Base-by-base conservation (phyloP, 768 basidiomycete species). In the Leccinum pellstonianum region DNA sequence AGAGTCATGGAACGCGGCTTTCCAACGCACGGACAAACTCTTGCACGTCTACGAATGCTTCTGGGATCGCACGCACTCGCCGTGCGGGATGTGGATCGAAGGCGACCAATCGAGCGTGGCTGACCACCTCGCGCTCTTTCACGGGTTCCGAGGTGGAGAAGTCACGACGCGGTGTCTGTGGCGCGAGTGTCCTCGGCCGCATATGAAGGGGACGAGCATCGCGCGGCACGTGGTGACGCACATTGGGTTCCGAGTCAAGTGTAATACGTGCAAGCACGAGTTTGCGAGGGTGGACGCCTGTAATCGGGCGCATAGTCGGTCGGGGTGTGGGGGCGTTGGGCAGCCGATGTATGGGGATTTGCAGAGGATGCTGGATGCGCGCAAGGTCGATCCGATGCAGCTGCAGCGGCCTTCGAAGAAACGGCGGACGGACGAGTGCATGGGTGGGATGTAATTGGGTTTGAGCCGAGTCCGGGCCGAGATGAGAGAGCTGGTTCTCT, bases 21-120 rank as follows among this genome's bases (percentile, higher is more conserved):
- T 70, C 53, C 55, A 63, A 19, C 66, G 64, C 12, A 60, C 58
- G 0, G 73, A 69, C 61, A 64, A 69, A 25, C 47, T 55, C 46
- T 46, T 72, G 8, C 65, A 75, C 60, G 63, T 73, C 31, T 73
- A 73, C 58, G 68, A 73, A 47, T 73, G 72, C 33, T 64, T 68
- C 51, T 75, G 72, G 72, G 66, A 70, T 55, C 55, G 58, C 29
- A 3, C 54, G 31, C 56, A 70, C 48, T 51, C 72, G 0, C 59
- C 73, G 2, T 73, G 72, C 17, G 61, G 71, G 1, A 73, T 73
- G 73, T 75, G 73, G 66, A 71, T 73, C 38, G 73, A 73, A 52
- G 73, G 73, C 19, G 73, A 73, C 57, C 73, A 75, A 12, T 66
- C 70, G 17, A 68, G 62, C 60, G 70, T 75, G 23, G 71, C 71